Conservation (phyloP, 1,284 basidiomycete genomes). For the Cutaneotrichosporon cavernicola region DNA sequence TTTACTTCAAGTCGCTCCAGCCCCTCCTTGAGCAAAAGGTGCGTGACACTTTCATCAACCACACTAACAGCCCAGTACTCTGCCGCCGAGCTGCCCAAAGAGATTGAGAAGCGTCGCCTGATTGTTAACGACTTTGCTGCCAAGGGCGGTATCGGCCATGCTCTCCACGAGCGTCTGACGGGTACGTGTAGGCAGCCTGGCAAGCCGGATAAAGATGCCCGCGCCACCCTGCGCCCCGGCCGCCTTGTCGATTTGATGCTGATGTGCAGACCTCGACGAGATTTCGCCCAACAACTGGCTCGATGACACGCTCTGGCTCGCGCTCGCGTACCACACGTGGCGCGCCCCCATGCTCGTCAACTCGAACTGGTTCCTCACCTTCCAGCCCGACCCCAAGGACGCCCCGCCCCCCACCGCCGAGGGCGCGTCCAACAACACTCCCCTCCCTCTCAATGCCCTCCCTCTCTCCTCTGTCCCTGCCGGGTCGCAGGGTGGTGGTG, state of each 20-base stretch:
- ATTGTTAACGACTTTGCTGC: conserved; percentile 71
- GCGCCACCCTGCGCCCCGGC: neutral
- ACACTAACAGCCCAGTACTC: conserved; percentile 53
- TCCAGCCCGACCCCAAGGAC: conserved; percentile 59
- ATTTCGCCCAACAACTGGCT: conserved; percentile 90
- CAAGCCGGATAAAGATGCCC: neutral
- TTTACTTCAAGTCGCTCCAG: conserved; percentile 74
- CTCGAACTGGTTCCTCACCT: conserved; percentile 98
- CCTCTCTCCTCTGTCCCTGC: conserved; percentile 27
- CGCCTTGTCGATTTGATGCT: neutral
- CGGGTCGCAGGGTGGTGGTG: conserved; percentile 42
- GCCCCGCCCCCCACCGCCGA: conserved; percentile 43
- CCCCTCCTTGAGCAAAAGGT: conserved; percentile 79
- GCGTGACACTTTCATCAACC: conserved; percentile 22
- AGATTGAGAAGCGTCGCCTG: conserved; percentile 63
- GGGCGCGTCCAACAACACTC: conserved; percentile 18
- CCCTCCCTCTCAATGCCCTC: conserved; percentile 29
- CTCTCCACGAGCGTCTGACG: conserved; percentile 75
- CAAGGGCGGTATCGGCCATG: conserved; percentile 63
- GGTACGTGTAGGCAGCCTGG: conserved; percentile 56
- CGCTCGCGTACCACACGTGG: conserved; percentile 87
- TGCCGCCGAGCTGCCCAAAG: conserved; percentile 59
- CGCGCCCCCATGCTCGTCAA: conserved; percentile 82
- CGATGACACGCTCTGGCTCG: conserved; percentile 90
- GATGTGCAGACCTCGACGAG: conserved; percentile 72